Percentiles rank a stretch among this genome's conserved stretches.
Evolutionary conservation across 2,329 filamentous ascomycete species (phyloP).

Genomic region (Hypocrella siamensis): DNA sequence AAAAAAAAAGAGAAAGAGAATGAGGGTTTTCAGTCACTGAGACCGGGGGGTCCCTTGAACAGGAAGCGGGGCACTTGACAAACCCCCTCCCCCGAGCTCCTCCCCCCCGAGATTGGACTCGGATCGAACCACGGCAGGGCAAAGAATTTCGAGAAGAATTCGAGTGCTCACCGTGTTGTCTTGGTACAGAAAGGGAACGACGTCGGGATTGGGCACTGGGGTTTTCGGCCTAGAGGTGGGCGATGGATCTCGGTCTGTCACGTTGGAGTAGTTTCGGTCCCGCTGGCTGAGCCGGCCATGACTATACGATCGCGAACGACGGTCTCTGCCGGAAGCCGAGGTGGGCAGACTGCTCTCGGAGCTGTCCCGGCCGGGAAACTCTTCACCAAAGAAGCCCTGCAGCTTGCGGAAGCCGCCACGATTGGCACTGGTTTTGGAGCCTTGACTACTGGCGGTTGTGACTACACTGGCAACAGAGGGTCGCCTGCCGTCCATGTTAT

Average conservation of each 20-base stretch:
- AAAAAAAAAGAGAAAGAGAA: too few species aligned
- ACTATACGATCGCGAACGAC: constrained; percentile 47
- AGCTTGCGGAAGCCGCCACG: constrained; percentile 66
- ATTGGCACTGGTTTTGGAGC: constrained; percentile 58
- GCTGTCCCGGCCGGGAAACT: constrained; percentile 59
- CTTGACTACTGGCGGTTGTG: constrained; percentile 70
- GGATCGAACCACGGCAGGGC: too few species aligned
- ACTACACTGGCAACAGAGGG: constrained; percentile 74
- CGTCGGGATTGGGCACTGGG: constrained; percentile 78
- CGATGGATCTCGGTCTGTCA: constrained; percentile 58
- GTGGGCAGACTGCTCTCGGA: constrained; percentile 53
- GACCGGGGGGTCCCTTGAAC: too few species aligned
- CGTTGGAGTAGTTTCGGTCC: constrained; percentile 69
- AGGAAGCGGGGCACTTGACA: too few species aligned
- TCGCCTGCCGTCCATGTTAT: constrained; percentile 52
- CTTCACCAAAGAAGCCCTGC: constrained; percentile 85
- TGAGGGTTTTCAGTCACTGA: too few species aligned
- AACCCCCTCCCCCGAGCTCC: too few species aligned
- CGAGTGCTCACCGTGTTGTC: constrained; percentile 47
- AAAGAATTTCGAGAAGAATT: constrained; percentile 12
- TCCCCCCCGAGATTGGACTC: too few species aligned
- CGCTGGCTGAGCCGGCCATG: constrained; percentile 41
- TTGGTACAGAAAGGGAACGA: constrained; percentile 95
- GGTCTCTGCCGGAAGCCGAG: constrained; percentile 35
- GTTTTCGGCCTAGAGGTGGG: constrained; percentile 64